Percentiles rank a stretch among this genome's conserved stretches.
phyloP scores from a whole-genome alignment of 179 eudicot species.

The Sideroxylon spinosum region DNA sequence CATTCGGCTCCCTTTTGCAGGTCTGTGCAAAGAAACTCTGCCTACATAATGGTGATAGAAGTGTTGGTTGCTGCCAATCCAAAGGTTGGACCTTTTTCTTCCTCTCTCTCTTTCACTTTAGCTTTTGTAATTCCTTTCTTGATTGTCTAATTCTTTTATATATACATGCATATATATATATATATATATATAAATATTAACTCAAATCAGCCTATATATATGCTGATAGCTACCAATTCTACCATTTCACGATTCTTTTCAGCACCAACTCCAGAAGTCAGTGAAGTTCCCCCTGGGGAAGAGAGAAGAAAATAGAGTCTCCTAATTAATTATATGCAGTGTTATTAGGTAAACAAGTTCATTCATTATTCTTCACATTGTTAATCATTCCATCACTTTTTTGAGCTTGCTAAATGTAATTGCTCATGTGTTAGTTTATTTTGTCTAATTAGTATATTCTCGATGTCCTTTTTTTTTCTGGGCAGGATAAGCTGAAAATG shows the following conservation, averaged over 20 bases:
- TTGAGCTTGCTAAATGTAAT: background rate
- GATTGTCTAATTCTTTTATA: background rate
- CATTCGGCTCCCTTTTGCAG: conserved; percentile 4
- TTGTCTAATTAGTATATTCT: background rate
- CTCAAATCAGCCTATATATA: background rate
- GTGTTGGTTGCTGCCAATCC: background rate
- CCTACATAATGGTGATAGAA: background rate
- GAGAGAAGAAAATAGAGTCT: background rate
- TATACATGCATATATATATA: too few relatives aligned
- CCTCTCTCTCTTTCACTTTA: background rate
- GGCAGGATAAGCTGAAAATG: conserved; percentile 7
- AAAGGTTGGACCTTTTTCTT: background rate
- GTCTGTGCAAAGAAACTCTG: background rate
- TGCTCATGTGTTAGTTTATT: background rate
- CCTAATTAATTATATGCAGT: background rate
- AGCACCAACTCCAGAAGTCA: background rate
- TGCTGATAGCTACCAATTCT: background rate
- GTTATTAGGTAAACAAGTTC: background rate
- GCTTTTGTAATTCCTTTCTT: background rate
- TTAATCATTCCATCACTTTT: background rate
- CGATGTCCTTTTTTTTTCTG: background rate
- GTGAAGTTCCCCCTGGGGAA: background rate
- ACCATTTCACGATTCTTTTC: background rate
- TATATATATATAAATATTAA: too few relatives aligned
- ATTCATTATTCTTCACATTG: background rate